Base-by-base conservation (phyloP, 108 stramenopile species). In the Skeletonema grethae region DNA sequence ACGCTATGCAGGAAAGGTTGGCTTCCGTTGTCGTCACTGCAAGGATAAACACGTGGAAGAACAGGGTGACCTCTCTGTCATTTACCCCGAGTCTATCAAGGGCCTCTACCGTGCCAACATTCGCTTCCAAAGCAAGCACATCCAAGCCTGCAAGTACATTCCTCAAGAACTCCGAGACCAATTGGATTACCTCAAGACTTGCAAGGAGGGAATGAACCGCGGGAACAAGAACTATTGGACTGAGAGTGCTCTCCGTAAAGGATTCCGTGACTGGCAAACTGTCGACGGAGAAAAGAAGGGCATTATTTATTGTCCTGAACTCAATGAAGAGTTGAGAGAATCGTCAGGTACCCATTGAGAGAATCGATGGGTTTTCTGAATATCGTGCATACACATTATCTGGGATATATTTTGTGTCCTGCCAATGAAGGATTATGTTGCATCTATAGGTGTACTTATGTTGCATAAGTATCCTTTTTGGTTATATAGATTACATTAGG, bases 1-100 rank as follows among this genome's bases (percentile, higher is more conserved):
- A 22, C 67, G 67, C 53, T 67, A 67, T 11, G 50, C 46, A 12
- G 67, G 67, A 45, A 67, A 45, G 7, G 67, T 67, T 36, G 67
- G 67, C 50, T 67, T 67, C 55, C 67, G 67, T 55, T 67, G 67
- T 13, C 67, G 67, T 1, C 57, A n/a, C 67, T 67, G 67, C 53
- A 67, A 67, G 53, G 35, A 67, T 36, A 28, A 36, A 22, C 50
- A 45, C 13, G 35, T 34, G 45, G 32, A 34, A 2, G 46, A 56
- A 38, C 67, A 50, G 35, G 67, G 28, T 24, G 67, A 53, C 35
- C 20, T 29, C 4, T 55, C 67, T 29, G 67, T 50, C 10, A 50
- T 67, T 22, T 67, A 67, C 67, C 67, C 67, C 48, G 46, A 50
- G 35, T 67, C 67, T 3, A 45, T 67, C 53, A 50, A 67, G 50